phyloP scores from a whole-genome alignment of 2,329 filamentous ascomycete genomes.

The Epichloe scottii region DNA sequence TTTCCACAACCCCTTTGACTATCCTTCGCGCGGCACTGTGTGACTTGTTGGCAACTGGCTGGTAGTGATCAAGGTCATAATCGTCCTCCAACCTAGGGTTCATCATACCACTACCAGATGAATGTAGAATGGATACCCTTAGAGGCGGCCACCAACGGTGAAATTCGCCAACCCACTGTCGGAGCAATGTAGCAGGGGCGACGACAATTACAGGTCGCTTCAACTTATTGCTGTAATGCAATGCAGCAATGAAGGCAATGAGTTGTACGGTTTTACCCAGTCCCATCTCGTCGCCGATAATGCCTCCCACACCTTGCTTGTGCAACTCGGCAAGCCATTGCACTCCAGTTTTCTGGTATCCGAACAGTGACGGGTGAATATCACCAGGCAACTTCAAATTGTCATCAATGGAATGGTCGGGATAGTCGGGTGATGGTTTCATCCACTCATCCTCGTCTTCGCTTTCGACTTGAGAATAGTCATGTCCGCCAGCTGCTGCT shows the following conservation, averaged over 20 bases:
- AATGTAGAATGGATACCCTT: constrained; percentile 86
- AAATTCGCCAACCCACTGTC: constrained; percentile 97
- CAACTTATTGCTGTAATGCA: constrained; percentile 84
- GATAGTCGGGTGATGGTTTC: constrained; percentile 70
- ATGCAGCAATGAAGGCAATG: constrained; percentile 70
- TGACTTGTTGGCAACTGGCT: constrained; percentile 21
- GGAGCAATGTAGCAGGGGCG: constrained; percentile 85
- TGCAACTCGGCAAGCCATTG: constrained; percentile 94
- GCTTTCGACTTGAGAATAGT: constrained; percentile 26
- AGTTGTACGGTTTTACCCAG: constrained; percentile 78
- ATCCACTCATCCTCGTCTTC: constrained; percentile 56
- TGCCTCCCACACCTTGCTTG: constrained; percentile 79
- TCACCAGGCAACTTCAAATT: constrained; percentile 78
- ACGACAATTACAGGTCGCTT: constrained; percentile 81
- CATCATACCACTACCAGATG: constrained; percentile 92
- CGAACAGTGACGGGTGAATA: constrained; percentile 82
- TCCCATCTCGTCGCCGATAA: constrained; percentile 96
- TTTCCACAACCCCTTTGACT: constrained; percentile 65
- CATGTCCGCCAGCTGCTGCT: constrained; percentile 16
- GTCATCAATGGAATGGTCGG: constrained; percentile 63
- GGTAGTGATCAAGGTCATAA: constrained; percentile 33
- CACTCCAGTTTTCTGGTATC: constrained; percentile 94
- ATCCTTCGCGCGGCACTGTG: constrained; percentile 61
- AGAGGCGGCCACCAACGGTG: constrained; percentile 99
- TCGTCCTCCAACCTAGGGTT: constrained; percentile 55